Conservation (phyloP, 345 rosid species). For the Syzygium aromaticum region DNA sequence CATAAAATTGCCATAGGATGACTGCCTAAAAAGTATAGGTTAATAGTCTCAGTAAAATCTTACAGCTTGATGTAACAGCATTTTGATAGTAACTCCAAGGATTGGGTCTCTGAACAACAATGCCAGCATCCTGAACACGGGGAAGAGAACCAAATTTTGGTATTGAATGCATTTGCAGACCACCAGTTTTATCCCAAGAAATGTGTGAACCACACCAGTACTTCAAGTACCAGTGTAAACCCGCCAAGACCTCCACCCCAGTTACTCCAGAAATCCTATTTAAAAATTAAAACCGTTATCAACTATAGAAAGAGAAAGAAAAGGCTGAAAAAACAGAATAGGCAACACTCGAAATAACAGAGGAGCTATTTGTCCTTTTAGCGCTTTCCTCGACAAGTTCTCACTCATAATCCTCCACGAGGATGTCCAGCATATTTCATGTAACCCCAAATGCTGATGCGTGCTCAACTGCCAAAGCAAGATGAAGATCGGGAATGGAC, state of each 20-base stretch:
- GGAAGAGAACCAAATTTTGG: slow-evolving; percentile 46
- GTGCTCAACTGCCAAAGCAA: background rate
- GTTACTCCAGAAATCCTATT: slow-evolving; percentile 51
- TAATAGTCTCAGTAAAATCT: slow-evolving; percentile 9
- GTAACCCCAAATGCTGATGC: background rate
- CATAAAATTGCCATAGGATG: background rate
- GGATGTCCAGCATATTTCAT: background rate
- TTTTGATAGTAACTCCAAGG: slow-evolving; percentile 81
- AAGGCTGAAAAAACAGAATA: background rate
- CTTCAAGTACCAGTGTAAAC: slow-evolving; percentile 67
- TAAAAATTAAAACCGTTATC: slow-evolving; percentile 3
- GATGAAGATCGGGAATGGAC: background rate
- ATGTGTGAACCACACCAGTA: slow-evolving; percentile 54
- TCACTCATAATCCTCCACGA: background rate
- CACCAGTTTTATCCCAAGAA: slow-evolving; percentile 74
- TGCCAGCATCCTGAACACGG: slow-evolving; percentile 31
- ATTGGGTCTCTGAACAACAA: slow-evolving; percentile 40
- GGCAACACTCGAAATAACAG: background rate
- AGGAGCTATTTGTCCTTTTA: background rate
- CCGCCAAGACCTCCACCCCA: slow-evolving; percentile 54
- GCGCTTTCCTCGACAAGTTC: background rate
- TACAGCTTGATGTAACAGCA: slow-evolving; percentile 76
- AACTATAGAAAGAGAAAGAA: background rate
- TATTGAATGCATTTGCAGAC: slow-evolving; percentile 32
- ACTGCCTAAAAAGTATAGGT: background rate